Conservation (phyloP, 1,139 yeast genomes). For the Pichia sp. region DNA sequence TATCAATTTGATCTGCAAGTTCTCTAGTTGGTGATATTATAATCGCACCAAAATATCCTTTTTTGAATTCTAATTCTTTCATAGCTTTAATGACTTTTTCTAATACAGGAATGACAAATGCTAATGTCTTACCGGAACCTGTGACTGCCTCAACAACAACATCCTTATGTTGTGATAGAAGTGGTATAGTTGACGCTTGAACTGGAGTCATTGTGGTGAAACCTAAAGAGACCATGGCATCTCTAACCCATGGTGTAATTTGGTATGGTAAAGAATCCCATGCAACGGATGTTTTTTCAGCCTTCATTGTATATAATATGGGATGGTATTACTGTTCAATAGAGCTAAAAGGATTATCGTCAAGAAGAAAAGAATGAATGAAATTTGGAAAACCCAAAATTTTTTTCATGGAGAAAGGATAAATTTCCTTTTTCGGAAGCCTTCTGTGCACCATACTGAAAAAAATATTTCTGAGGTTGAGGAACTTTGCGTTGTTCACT, state of each 20-base stretch:
- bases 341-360: not conserved
- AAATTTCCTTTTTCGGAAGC: constrained; percentile 8
- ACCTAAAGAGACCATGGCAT: constrained; percentile 73
- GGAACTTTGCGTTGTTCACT: not conserved
- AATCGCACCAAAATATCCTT: constrained; percentile 74
- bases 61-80: constrained; percentile 33
- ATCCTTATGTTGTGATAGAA: constrained; percentile 82
- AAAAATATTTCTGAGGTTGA: not conserved
- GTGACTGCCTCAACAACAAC: constrained; percentile 97
- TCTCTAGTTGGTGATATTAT: constrained; percentile 97
- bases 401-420: not conserved
- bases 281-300: constrained; percentile 19
- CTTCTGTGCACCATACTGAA: constrained; percentile 6
- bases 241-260: constrained; percentile 45
- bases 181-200: constrained; percentile 92
- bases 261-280: constrained; percentile 29
- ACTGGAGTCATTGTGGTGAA: constrained; percentile 89
- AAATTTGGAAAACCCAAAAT: too few relatives aligned
- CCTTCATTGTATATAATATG: constrained; percentile 11
- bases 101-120: constrained; percentile 82
- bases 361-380: not conserved
- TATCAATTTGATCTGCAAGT: constrained; percentile 84
- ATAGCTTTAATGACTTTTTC: constrained; percentile 51
- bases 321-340: not conserved
- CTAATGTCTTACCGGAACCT: constrained; percentile 94